These are phyloP conservation scores for Chaetoceros muelleri DNA, from an alignment of 108 stramenopile species.

Conservation along the genomic window DNA sequence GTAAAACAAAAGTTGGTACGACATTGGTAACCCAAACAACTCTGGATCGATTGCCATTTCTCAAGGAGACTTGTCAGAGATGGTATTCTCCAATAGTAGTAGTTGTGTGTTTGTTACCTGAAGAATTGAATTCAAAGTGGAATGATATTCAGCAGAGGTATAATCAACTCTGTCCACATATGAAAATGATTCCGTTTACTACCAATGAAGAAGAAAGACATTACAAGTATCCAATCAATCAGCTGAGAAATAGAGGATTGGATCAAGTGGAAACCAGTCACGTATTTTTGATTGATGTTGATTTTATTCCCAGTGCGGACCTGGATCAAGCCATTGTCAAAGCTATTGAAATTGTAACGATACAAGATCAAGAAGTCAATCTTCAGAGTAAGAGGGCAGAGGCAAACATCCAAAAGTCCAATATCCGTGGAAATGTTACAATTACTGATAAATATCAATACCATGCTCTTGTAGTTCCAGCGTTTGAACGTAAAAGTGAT, in stretches of 20 bases:
- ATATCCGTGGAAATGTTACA: too few species aligned
- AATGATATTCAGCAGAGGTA: too few species aligned
- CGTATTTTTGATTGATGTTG: slow-evolving; percentile 79
- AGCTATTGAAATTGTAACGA: slow-evolving; percentile 1
- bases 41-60: slow-evolving; percentile 59
- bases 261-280: slow-evolving; percentile 74
- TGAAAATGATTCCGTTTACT: slow-evolving; percentile 35
- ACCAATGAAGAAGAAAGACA: slow-evolving; percentile 14
- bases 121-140: too few species aligned
- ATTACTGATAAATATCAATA: too few species aligned
- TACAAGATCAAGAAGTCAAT: neutral
- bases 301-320: slow-evolving; percentile 71
- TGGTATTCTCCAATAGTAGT: slow-evolving; percentile 66
- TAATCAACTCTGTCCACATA: slow-evolving; percentile 41
- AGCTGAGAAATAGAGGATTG: slow-evolving; percentile 78
- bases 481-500: slow-evolving; percentile 56
- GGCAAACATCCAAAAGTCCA: too few species aligned
- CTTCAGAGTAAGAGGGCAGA: too few species aligned
- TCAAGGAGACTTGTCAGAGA: slow-evolving; percentile 53
- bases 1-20: too few species aligned
- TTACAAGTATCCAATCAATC: slow-evolving; percentile 77
- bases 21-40: slow-evolving; percentile 60
- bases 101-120: too few species aligned
- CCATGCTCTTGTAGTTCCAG: slow-evolving; percentile 69
- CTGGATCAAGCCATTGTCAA: slow-evolving; percentile 21